A percentile compares a stretch with the other conserved stretches of the same genome.
phyloP scores from a whole-genome alignment of 805 yeast species.

The Gaillardinia entomophila region DNA sequence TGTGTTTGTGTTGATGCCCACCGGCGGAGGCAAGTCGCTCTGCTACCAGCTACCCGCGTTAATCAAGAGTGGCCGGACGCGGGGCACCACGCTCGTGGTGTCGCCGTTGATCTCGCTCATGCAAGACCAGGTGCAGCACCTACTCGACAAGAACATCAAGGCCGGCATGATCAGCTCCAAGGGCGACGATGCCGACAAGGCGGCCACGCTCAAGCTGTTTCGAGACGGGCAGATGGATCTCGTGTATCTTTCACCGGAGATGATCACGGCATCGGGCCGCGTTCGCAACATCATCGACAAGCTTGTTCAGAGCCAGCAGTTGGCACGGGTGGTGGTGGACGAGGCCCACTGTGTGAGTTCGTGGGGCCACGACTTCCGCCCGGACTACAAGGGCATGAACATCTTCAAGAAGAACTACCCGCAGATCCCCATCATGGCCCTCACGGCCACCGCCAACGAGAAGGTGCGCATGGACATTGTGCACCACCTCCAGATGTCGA shows the following conservation, averaged over 20 bases:
- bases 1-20: constrained; percentile 94
- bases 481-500: constrained; percentile 60
- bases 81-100: constrained; percentile 84
- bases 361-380: constrained; percentile 99
- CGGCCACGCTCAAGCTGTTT: constrained; percentile 55
- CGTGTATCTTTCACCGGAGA: constrained; percentile 90
- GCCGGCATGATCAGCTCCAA: constrained; percentile 90
- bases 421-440: constrained; percentile 84
- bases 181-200: constrained; percentile 57
- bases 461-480: constrained; percentile 83
- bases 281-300: constrained; percentile 58
- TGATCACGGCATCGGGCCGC: constrained; percentile 71
- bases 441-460: constrained; percentile 95
- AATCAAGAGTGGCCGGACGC: constrained; percentile 64
- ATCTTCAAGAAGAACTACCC: constrained; percentile 72
- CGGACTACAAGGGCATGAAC: constrained; percentile 82
- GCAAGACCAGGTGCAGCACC: constrained; percentile 94
- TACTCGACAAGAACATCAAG: constrained; percentile 56
- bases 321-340: constrained; percentile 89
- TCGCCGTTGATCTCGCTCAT: constrained; percentile 93
- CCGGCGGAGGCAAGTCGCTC: constrained; percentile 96
- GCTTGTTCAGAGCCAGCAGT: constrained; percentile 46
- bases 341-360: constrained; percentile 98
- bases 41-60: constrained; percentile 95
- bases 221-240: constrained; percentile 64